Evolutionary conservation across 2,329 filamentous ascomycete genomes (phyloP), one percentile per base, ranked within the genome.

Genomic region (Cytospora mali): DNA sequence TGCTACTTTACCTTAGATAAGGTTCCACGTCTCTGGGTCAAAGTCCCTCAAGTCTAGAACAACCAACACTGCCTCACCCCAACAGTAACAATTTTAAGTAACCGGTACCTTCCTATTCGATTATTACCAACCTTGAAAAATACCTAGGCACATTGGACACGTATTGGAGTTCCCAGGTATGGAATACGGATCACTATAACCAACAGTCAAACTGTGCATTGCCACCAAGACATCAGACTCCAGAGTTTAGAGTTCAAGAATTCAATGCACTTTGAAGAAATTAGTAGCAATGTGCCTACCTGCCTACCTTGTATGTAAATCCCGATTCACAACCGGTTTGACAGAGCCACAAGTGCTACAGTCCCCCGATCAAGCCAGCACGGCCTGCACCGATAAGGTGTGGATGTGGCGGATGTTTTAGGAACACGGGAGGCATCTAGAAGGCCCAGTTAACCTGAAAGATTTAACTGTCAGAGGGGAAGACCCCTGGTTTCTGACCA

Each of bases 11-110:
- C n/a, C n/a, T n/a, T n/a, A n/a, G n/a, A n/a, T 33, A 35, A 23
- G 31, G 25, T 51, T 18, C 21, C 27, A 35, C 18, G 46, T 6
- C n/a, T 29, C 27, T 29, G n/a, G 13, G 23, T 42, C 25, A 31
- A 48, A 46, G n/a, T 2, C 31, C 52, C 31, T 16, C 23, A 48
- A 49, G 33, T 53, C 57, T 42, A 53, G 57, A 53, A 53, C 25
- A 18, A n/a, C n/a, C n/a, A n/a, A n/a, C n/a, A n/a, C n/a, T n/a
- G n/a, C n/a, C n/a, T n/a, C n/a, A n/a, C n/a, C n/a, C n/a, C n/a
- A n/a, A n/a, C n/a, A n/a, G n/a, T n/a, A n/a, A n/a, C n/a, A n/a
- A n/a, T n/a, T n/a, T n/a, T n/a, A n/a, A n/a, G n/a, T n/a, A n/a
- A n/a, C n/a, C 18, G 23, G 55, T 49, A 49, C 9, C 16, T 49